These are phyloP conservation scores for Populus ilicifolia DNA, from an alignment of 345 rosid species.

Conservation along the genomic window DNA sequence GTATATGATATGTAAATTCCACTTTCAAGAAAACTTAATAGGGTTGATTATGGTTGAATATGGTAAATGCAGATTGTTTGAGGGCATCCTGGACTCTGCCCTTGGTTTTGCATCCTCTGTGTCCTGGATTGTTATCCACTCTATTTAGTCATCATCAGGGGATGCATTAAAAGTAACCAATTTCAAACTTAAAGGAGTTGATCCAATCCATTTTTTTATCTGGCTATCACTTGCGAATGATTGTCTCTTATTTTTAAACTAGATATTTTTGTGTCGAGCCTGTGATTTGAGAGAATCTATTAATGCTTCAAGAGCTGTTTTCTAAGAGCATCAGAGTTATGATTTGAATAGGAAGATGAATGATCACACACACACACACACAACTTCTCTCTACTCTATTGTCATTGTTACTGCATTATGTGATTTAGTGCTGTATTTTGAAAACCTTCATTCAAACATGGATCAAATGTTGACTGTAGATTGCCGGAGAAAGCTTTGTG, in stretches of 20 bases:
- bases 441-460: neutral
- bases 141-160: neutral
- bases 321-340: neutral
- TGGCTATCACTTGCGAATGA: neutral
- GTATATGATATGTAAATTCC: neutral
- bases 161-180: constrained; percentile 1
- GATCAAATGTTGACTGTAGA: constrained; percentile 40
- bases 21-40: neutral
- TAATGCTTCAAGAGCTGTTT: neutral
- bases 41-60: neutral
- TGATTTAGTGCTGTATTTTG: neutral
- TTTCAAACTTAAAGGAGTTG: neutral
- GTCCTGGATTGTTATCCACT: neutral
- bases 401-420: neutral
- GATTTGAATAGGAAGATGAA: neutral
- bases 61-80: neutral
- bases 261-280: neutral
- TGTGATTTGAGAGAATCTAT: neutral
- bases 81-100: neutral
- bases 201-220: neutral
- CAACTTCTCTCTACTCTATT: neutral
- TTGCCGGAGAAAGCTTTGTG: constrained; percentile 85
- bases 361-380: neutral
- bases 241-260: neutral
- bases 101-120: neutral